phyloP scores from a whole-genome alignment of 2,329 filamentous ascomycete species.

The Monilinia vaccinii-corymbosi region DNA sequence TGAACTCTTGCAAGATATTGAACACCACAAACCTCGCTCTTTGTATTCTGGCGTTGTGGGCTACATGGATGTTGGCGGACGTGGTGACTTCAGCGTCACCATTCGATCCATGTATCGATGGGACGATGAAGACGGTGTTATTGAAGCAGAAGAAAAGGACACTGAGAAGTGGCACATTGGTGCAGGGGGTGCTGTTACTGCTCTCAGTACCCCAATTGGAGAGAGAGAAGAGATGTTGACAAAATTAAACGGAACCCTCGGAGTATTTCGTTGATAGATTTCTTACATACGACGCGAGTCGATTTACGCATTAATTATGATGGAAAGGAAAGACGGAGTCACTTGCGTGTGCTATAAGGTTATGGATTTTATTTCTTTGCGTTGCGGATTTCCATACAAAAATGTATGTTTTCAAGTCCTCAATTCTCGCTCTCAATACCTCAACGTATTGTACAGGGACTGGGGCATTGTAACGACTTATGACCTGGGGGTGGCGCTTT shows the following conservation, averaged over 20 bases:
- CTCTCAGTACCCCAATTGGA: conserved; percentile 66
- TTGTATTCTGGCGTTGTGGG: conserved; percentile 85
- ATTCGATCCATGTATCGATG: conserved; percentile 75
- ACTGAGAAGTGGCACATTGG: conserved; percentile 71
- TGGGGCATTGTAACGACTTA: neutral
- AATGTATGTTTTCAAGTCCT: neutral
- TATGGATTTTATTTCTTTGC: neutral
- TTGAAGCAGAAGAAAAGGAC: conserved; percentile 25
- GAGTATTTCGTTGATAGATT: conserved; percentile 19
- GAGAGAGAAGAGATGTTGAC: conserved; percentile 89
- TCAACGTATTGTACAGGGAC: neutral
- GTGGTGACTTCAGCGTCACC: conserved; percentile 83
- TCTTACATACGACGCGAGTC: conserved; percentile 3
- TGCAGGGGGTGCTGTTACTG: conserved; percentile 84
- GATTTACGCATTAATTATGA: conserved; percentile 1
- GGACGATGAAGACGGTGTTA: conserved; percentile 45
- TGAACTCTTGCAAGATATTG: conserved; percentile 65
- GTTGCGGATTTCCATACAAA: neutral
- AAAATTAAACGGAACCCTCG: conserved; percentile 39
- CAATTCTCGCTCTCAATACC: neutral
- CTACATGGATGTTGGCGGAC: conserved; percentile 78
- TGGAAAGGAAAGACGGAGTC: neutral
- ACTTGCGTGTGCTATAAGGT: neutral
- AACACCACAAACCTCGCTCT: conserved; percentile 51
- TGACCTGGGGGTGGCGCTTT: conserved; percentile 1